Evolutionary conservation across 306 rosid genomes (phyloP).

Genomic region (Purshia tridentata): DNA sequence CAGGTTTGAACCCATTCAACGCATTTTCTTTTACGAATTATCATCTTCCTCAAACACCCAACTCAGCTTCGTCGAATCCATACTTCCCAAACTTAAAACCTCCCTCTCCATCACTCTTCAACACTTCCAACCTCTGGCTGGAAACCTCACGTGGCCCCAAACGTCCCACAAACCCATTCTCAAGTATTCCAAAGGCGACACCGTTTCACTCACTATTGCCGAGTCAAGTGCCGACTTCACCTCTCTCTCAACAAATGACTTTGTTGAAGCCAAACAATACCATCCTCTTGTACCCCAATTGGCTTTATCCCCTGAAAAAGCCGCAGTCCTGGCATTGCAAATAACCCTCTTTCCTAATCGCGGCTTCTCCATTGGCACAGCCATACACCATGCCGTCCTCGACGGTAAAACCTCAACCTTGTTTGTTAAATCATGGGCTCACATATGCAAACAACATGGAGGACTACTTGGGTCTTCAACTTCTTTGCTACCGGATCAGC

Average conservation of each 20-base stretch:
- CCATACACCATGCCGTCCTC: constrained; percentile 40
- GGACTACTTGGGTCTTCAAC: background rate
- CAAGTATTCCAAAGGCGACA: constrained; percentile 24
- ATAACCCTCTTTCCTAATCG: constrained; percentile 44
- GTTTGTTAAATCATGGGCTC: constrained; percentile 64
- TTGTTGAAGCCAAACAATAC: constrained; percentile 6
- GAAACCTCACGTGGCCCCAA: constrained; percentile 45
- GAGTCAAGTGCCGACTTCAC: constrained; percentile 30
- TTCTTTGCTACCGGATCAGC: background rate
- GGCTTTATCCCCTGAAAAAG: background rate
- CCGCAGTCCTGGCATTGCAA: constrained; percentile 42
- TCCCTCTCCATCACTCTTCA: constrained; percentile 56
- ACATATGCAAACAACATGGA: constrained; percentile 20
- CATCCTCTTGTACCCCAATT: constrained; percentile 42
- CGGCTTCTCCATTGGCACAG: constrained; percentile 45
- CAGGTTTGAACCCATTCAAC: constrained; percentile 28
- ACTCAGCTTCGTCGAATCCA: constrained; percentile 5
- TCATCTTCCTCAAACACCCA: constrained; percentile 8
- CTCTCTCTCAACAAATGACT: constrained; percentile 1
- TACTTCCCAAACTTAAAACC: constrained; percentile 35
- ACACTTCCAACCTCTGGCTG: constrained; percentile 51
- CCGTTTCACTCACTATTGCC: constrained; percentile 33
- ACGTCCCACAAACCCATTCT: constrained; percentile 32
- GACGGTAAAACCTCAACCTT: constrained; percentile 48
- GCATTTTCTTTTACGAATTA: constrained; percentile 37